Evolutionary conservation across 192 early-diverging fungal species (phyloP).

Genomic region (Entophlyctis luteolus): DNA sequence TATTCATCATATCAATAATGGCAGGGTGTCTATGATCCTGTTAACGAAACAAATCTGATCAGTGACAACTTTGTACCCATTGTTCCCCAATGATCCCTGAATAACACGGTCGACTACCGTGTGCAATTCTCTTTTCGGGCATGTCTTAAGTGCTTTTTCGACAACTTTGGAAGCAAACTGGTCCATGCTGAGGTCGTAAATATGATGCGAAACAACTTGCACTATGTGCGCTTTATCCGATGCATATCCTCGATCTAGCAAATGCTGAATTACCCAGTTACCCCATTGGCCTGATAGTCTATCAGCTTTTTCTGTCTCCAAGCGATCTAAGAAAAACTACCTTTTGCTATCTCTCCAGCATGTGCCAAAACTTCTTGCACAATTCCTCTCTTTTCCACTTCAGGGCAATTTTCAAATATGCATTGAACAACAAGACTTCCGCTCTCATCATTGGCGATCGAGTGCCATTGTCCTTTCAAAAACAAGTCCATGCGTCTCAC

Average conservation of each 20-base stretch:
- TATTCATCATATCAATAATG: constrained; percentile 68
- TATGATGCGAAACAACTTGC: constrained; percentile 34
- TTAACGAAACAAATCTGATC: constrained; percentile 32
- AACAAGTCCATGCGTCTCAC: constrained; percentile 4
- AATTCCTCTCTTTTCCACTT: constrained; percentile 61
- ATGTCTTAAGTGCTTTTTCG: constrained; percentile 59
- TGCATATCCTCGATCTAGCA: constrained; percentile 57
- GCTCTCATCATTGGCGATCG: constrained; percentile 69
- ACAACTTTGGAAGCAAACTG: constrained; percentile 75
- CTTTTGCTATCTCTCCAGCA: constrained; percentile 59
- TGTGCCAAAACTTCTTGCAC: constrained; percentile 57
- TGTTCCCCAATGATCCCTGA: constrained; percentile 1
- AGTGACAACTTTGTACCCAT: constrained; percentile 6
- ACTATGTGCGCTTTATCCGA: constrained; percentile 50
- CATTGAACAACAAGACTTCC: constrained; percentile 71
- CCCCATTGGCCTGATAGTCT: constrained; percentile 73
- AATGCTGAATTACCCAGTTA: constrained; percentile 77
- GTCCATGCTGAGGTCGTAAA: constrained; percentile 56
- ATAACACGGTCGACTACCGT: constrained; percentile 38
- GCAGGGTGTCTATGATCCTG: constrained; percentile 39
- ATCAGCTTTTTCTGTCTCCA: no score
- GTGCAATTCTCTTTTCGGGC: constrained; percentile 38
- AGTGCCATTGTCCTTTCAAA: constrained; percentile 54
- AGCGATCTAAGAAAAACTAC: background rate
- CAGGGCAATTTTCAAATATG: constrained; percentile 67